Conservation (phyloP, 345 rosid genomes). For the Lepidium didymum region DNA sequence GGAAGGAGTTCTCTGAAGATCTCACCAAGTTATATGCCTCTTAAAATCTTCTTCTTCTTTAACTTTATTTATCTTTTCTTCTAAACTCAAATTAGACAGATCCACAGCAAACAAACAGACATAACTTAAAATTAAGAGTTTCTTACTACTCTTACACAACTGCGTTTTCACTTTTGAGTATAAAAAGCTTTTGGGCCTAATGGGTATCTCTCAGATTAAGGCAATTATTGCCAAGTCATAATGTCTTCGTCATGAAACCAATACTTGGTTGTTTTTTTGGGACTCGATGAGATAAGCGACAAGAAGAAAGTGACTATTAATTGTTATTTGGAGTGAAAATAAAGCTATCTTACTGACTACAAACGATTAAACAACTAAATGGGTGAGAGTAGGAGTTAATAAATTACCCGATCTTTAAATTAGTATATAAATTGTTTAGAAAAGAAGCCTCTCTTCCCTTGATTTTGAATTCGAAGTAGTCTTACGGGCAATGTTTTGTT, state of each 20-base stretch:
- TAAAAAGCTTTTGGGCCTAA: neutral
- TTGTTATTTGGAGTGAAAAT: conserved; percentile 2
- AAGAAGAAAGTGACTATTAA: conserved; percentile 1
- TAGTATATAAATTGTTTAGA: neutral
- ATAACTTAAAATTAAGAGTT: too few relatives aligned
- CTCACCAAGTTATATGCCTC: conserved; percentile 60
- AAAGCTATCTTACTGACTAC: conserved; percentile 16
- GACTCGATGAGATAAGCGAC: conserved; percentile 1
- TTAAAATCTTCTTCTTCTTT: conserved; percentile 4
- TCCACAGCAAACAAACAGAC: neutral
- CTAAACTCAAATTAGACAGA: neutral
- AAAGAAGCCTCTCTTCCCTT: too few relatives aligned
- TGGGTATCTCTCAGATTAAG: neutral
- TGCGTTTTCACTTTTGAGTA: neutral
- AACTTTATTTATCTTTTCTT: neutral
- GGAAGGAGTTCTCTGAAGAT: conserved; percentile 64
- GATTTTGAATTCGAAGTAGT: too few relatives aligned
- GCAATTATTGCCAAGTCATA: neutral
- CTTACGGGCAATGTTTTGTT: too few relatives aligned
- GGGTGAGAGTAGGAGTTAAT: neutral
- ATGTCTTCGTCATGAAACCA: too few relatives aligned
- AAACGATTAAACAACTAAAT: neutral
- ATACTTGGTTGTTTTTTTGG: neutral
- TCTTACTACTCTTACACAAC: neutral
- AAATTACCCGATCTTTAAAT: neutral